Conservation (phyloP, 192 early-diverging fungal species). For the Mortierella hygrophila region DNA sequence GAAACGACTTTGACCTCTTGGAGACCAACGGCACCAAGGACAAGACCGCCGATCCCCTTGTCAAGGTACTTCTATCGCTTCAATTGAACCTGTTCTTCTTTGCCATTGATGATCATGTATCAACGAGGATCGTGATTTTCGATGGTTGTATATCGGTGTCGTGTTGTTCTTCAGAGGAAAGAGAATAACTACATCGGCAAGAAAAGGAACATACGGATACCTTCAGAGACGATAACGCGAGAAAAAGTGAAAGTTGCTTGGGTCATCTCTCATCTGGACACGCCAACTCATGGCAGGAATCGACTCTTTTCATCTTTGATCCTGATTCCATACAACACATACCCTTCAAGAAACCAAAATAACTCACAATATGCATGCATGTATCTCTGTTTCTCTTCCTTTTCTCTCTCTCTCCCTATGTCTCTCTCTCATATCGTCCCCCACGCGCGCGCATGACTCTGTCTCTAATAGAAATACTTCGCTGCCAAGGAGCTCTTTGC, state of each 20-base stretch:
- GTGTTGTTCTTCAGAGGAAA: neutral
- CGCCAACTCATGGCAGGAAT: neutral
- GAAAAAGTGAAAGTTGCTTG: neutral
- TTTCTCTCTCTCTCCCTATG: neutral
- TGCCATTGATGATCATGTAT: neutral
- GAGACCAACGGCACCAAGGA: constrained; percentile 57
- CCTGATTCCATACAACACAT: neutral
- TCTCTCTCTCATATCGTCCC: neutral
- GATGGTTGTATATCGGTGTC: neutral
- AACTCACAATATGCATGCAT: constrained; percentile 4
- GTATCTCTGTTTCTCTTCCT: neutral
- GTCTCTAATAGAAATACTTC: constrained; percentile 56
- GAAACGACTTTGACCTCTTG: constrained; percentile 63
- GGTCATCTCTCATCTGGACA: neutral
- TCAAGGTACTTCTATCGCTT: constrained; percentile 34
- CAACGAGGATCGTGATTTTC: neutral
- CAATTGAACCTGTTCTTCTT: neutral
- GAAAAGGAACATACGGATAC: too few species aligned
- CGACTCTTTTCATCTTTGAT: constrained; percentile 13
- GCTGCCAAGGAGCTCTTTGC: constrained; percentile 67
- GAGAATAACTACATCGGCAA: too few species aligned
- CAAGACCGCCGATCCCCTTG: constrained; percentile 64
- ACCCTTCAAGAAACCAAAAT: neutral
- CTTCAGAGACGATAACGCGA: neutral
- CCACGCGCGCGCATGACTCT: neutral